phyloP scores from a whole-genome alignment of 169 alveolate genomes.

The Cryptosporidium muris region DNA sequence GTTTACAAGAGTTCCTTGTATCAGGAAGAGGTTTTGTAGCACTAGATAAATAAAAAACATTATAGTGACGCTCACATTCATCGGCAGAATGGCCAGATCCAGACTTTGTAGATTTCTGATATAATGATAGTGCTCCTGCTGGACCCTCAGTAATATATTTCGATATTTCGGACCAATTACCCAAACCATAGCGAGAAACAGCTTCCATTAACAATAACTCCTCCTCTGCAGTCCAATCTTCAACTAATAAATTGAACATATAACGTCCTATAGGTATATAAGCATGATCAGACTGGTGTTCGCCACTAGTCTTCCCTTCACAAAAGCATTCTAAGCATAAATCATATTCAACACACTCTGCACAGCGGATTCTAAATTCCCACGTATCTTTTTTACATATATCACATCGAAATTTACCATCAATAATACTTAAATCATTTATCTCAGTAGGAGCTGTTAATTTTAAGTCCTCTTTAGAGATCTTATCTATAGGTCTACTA shows the following conservation, averaged over 20 bases:
- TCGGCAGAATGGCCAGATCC: constrained; percentile 75
- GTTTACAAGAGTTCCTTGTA: constrained; percentile 67
- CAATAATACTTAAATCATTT: constrained; percentile 43
- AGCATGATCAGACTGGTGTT: constrained; percentile 83
- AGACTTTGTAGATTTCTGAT: constrained; percentile 53
- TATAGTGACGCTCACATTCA: constrained; percentile 84
- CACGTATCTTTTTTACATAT: constrained; percentile 66
- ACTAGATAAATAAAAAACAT: constrained; percentile 79
- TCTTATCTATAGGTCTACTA: constrained; percentile 15
- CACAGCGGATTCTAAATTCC: constrained; percentile 84
- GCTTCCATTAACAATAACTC: constrained; percentile 88
- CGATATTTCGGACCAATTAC: constrained; percentile 85
- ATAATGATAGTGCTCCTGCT: constrained; percentile 29
- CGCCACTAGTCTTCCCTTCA: constrained; percentile 82
- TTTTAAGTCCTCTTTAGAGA: not conserved
- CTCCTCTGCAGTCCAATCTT: constrained; percentile 91
- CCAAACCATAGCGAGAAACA: constrained; percentile 88
- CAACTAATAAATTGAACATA: constrained; percentile 82
- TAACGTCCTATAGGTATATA: constrained; percentile 89
- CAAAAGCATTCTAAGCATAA: constrained; percentile 87
- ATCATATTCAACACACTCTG: constrained; percentile 89
- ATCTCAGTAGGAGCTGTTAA: not conserved
- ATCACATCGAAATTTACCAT: constrained; percentile 69
- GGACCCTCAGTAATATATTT: constrained; percentile 70
- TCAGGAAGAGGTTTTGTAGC: constrained; percentile 83